Base-by-base conservation (phyloP, 495 filamentous ascomycete genomes). In the Sabuloglossum arenarium region DNA sequence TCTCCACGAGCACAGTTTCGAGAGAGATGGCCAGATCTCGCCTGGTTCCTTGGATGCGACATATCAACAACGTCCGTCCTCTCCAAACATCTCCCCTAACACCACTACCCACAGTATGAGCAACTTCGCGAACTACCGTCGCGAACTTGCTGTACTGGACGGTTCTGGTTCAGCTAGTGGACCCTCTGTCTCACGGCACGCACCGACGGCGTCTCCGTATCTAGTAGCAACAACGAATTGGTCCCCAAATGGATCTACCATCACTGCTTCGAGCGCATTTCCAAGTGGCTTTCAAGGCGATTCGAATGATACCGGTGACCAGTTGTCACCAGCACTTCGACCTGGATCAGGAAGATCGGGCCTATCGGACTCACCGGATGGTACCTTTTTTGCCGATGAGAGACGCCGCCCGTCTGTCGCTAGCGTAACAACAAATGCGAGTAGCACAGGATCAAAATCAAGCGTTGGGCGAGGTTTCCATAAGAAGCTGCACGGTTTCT, bases 391-490 rank as follows among this genome's bases (percentile, higher is more conserved):
- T 61, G 73, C 75, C 53, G 85, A 94, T 54, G 79, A 86, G 58
- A 74, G 91, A 54, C 77, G 93, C 53, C 77, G 93, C 53, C 93
- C 93, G 11, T 97, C 93, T 23, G 75, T 88, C 56, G 86, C 88
- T 9, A 96, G 89, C 66, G 81, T 82, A 42, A 91, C 83, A 9
- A 93, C 85, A 10, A 51, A 51, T 39, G 83, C 85, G 6, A 94
- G 89, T 64, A 97, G 91, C 60, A 80, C 83, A 56, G 91, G 88
- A 8, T 97, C 91, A 16, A 87, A 84, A 64, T 79, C 84, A 5
- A 91, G 84, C 62, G 66, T 80, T 23, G 71, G 84, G 60, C 76
- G 81, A 53, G 77, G 78, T 37, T 72, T 85, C 53, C 75, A 83
- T 66, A 88, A 84, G 69, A 76, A 85, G 67, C 65, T 90, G 42